phyloP scores from a whole-genome alignment of 345 rosid genomes.

The Laguncularia racemosa region DNA sequence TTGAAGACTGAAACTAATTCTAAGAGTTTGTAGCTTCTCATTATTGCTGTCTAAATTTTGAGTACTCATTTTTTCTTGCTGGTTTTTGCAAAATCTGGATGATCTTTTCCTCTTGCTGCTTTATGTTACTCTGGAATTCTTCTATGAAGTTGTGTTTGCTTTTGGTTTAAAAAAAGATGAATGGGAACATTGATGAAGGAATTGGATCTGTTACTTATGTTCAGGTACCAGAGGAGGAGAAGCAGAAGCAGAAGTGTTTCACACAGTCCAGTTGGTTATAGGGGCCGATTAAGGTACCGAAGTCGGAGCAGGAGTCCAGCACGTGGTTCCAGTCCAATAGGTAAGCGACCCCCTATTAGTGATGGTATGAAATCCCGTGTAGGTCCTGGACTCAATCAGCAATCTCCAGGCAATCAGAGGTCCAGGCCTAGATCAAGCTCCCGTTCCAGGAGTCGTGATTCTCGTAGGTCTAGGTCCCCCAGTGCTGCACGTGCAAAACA shows the following conservation, averaged over 20 bases:
- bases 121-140: no score
- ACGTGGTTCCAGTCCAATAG: conserved; percentile 53
- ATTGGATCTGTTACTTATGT: background rate
- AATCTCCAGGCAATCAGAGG: conserved; percentile 26
- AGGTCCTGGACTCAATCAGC: conserved; percentile 39
- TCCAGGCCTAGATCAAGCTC: conserved; percentile 15
- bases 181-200: background rate
- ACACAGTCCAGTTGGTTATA: conserved; percentile 48
- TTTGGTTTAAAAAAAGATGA: background rate
- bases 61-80: no score
- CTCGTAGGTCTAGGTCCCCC: conserved; percentile 39
- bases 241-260: conserved; percentile 52
- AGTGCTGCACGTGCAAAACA: conserved; percentile 23
- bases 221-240: conserved; percentile 6
- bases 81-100: no score
- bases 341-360: conserved; percentile 46
- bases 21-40: no score
- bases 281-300: conserved; percentile 37
- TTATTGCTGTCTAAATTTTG: no score
- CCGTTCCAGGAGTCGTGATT: conserved; percentile 23
- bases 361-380: conserved; percentile 68
- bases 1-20: no score
- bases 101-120: no score
- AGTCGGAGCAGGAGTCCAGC: conserved; percentile 54
- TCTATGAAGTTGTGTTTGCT: background rate